Percentiles rank a stretch among this genome's conserved stretches.
Conservation (phyloP, 2,329 filamentous ascomycete genomes). For the Sordariomycetes sp. region DNA sequence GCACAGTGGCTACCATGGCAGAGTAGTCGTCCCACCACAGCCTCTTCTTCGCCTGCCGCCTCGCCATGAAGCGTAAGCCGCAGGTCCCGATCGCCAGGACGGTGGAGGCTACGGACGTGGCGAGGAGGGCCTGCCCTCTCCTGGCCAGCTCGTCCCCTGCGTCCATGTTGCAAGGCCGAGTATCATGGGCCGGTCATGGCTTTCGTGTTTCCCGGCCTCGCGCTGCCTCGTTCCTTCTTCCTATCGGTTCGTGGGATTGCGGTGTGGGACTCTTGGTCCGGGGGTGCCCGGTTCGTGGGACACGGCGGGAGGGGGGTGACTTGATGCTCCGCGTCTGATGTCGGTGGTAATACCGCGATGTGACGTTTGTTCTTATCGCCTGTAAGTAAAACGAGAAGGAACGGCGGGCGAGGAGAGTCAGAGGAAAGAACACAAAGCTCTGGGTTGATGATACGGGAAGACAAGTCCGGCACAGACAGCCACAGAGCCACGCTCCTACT, state of each 20-base stretch:
- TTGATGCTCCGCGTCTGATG: too few species aligned
- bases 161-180: not conserved
- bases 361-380: too few species aligned
- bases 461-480: too few species aligned
- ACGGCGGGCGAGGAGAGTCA: too few species aligned
- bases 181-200: not conserved
- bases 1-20: conserved; percentile 17
- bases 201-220: not conserved
- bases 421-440: too few species aligned
- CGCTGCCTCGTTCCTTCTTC: not conserved
- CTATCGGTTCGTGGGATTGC: not conserved
- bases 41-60: conserved; percentile 12
- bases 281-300: too few species aligned
- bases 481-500: too few species aligned
- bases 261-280: not conserved
- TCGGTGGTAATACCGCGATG: too few species aligned
- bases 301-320: too few species aligned
- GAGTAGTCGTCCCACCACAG: conserved; percentile 20
- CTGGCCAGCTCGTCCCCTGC: conserved; percentile 2
- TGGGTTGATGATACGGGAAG: too few species aligned
- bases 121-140: conserved; percentile 21
- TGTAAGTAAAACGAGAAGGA: too few species aligned
- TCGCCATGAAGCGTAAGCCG: conserved; percentile 17
- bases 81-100: conserved; percentile 18
- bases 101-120: conserved; percentile 17